Base-by-base conservation (phyloP, 2,329 filamentous ascomycete species). In the Spiromastix sp. region DNA sequence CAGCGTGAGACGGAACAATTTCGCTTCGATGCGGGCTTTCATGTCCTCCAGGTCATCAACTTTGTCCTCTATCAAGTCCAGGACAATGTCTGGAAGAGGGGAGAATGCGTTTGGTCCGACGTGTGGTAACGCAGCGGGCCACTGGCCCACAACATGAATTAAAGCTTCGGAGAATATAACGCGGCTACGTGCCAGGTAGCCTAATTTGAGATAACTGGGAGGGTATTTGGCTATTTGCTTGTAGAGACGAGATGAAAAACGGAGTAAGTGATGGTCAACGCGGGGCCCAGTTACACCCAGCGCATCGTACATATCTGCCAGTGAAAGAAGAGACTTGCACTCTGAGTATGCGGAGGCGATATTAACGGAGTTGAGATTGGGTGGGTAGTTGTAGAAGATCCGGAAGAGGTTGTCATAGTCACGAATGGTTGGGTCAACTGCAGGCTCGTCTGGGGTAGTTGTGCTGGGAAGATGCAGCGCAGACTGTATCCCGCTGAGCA, bases 171-270 rank as follows among this genome's bases (percentile, higher is more conserved):
- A 77, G 50, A 86, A 87, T 34, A 87, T 86, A 46, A 87, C 79
- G 45, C 82, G 81, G 50, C 80, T 87, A 29, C 84, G 77, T 6
- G 86, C 81, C 27, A 94, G 71, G 50, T 86, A 94, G 24, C 86
- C 87, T 1, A 96, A 72, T 39, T 87, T 87, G 31, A 95, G 73
- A 54, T 95, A 96, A 40, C 79, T 86, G 31, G 91, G 84, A 9
- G 89, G 87, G 54, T 95, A 95, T 60, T 94, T 95, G 34, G 87
- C 86, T 43, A 95, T 93, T 60, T 95, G 89, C 59, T 91, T 93
- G 81, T 87, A 95, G 2, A 96, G 71, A 2, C 85, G 75, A 15
- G 81, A 83, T 50, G 91, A 85, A 56, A 95, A 96, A 48, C 91
- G 85, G 11, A 96, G 68, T 10, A 96, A 70, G 57, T 96, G 89